These are phyloP conservation scores for Craterostigma plantagineum DNA, from an alignment of 257 asterid species.

Conservation along the genomic window DNA sequence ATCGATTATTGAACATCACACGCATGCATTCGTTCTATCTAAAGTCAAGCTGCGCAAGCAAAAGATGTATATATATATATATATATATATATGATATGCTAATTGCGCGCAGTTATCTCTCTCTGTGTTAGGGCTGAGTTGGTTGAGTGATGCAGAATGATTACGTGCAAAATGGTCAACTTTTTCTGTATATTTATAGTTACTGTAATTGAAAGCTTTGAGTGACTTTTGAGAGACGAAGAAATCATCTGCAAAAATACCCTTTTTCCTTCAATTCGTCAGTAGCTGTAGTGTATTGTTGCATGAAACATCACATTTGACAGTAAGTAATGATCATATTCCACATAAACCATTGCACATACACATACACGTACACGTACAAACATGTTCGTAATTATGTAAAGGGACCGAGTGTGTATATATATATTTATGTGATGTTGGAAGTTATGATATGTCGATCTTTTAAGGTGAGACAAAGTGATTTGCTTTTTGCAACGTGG, in stretches of 20 bases:
- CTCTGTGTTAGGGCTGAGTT: neutral
- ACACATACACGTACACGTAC: neutral
- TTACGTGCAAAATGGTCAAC: constrained; percentile 10
- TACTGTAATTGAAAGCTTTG: constrained; percentile 5
- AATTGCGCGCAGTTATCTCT: neutral
- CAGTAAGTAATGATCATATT: constrained; percentile 1
- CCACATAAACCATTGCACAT: neutral
- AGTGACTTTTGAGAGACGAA: neutral
- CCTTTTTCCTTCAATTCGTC: neutral
- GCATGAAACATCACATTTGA: constrained; percentile 10
- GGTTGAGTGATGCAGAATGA: constrained; percentile 17
- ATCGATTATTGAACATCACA: too few species aligned
- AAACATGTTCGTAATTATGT: too few species aligned
- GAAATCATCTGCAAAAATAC: neutral
- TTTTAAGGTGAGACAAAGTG: constrained; percentile 1
- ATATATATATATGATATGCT: neutral
- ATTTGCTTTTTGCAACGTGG: neutral
- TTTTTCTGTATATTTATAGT: neutral
- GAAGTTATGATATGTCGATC: neutral
- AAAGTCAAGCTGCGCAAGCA: neutral
- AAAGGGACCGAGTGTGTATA: too few species aligned
- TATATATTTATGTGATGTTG: neutral
- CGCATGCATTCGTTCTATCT: too few species aligned
- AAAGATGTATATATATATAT: neutral
- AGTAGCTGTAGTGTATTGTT: neutral